A percentile compares a stretch with the other conserved stretches of the same genome.
These are phyloP conservation scores for Candida maltosa DNA, from an alignment of 805 yeast genomes.

Conservation along the genomic window DNA sequence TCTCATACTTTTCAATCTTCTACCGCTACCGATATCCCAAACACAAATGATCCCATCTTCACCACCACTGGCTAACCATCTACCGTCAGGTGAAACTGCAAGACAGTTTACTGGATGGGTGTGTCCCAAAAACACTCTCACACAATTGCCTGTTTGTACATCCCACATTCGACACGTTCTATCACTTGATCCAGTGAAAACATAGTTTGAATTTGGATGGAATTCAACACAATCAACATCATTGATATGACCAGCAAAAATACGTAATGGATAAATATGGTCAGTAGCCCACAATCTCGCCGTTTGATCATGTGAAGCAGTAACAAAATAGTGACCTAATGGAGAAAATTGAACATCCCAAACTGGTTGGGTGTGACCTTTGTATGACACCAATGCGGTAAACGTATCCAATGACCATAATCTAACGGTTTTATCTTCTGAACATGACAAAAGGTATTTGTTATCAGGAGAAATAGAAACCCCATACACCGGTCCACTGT, in stretches of 20 bases:
- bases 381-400: conserved; percentile 86
- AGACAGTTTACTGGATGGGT: conserved; percentile 82
- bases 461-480: conserved; percentile 88
- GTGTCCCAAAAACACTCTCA: conserved; percentile 89
- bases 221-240: conserved; percentile 94
- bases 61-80: conserved; percentile 94
- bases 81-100: conserved; percentile 94
- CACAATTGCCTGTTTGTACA: conserved; percentile 80
- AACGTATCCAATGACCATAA: conserved; percentile 93
- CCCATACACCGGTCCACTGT: conserved; percentile 91
- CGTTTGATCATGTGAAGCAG: conserved; percentile 96
- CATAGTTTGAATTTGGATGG: conserved; percentile 94
- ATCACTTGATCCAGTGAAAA: conserved; percentile 93
- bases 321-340: conserved; percentile 95
- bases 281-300: conserved; percentile 98
- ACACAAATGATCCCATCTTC: conserved; percentile 85
- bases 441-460: conserved; percentile 70
- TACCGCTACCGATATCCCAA: conserved; percentile 94
- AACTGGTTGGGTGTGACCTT: conserved; percentile 93
- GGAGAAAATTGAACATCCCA: conserved; percentile 98
- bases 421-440: conserved; percentile 90
- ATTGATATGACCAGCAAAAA: conserved; percentile 94
- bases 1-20: conserved; percentile 83
- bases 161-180: conserved; percentile 99
- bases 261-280: conserved; percentile 91